A percentile compares a stretch with the other conserved stretches of the same genome.
phyloP scores from a whole-genome alignment of 495 filamentous ascomycete genomes.

The Hyaloscypha variabilis region DNA sequence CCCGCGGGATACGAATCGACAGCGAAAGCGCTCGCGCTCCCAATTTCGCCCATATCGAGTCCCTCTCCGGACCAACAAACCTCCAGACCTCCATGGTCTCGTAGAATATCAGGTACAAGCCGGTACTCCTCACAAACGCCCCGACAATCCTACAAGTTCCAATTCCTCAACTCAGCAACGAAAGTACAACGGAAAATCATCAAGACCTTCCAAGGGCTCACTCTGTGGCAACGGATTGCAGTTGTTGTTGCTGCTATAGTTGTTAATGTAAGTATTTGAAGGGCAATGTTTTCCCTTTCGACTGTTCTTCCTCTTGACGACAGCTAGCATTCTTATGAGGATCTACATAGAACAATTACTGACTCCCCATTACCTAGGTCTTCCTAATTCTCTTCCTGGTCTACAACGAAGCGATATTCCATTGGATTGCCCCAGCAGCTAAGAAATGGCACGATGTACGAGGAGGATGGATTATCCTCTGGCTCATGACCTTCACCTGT shows the following conservation, averaged over 20 bases:
- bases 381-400: constrained; percentile 68
- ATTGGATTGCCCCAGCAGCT: constrained; percentile 68
- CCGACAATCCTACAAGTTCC: constrained; percentile 42
- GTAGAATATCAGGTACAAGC: constrained; percentile 37
- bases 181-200: constrained; percentile 40
- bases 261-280: too few relatives aligned
- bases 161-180: constrained; percentile 47
- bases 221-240: constrained; percentile 62
- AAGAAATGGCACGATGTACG: constrained; percentile 68
- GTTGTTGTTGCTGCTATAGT: constrained; percentile 52
- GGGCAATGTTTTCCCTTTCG: too few relatives aligned
- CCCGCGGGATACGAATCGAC: constrained; percentile 64
- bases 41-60: constrained; percentile 48
- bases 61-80: constrained; percentile 25
- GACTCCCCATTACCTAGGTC: too few relatives aligned
- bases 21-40: constrained; percentile 65
- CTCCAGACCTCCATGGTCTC: constrained; percentile 28
- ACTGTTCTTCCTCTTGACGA: too few relatives aligned
- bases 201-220: constrained; percentile 53
- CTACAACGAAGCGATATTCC: constrained; percentile 79
- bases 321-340: too few relatives aligned
- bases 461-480: constrained; percentile 79
- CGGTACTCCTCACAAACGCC: constrained; percentile 33
- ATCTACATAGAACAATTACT: too few relatives aligned
- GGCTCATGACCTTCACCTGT: constrained; percentile 72